A percentile compares a stretch with the other conserved stretches of the same genome.
Conservation (phyloP, 176 grass and related monocot species). For the Oryza meridionalis region DNA sequence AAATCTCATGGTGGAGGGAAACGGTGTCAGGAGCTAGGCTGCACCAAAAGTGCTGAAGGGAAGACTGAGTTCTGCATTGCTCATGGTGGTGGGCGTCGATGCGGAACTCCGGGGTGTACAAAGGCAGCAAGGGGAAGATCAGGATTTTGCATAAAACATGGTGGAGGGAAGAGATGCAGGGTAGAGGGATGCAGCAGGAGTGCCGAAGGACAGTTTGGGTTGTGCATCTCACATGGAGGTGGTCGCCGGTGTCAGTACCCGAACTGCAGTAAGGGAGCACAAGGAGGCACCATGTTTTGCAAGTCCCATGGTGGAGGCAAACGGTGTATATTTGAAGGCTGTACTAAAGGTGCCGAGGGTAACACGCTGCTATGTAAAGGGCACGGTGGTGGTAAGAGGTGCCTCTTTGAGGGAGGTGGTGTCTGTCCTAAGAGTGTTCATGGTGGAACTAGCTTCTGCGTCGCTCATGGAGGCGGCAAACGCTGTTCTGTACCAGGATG, state of each 20-base stretch:
- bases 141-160: constrained; percentile 80
- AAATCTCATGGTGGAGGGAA: constrained; percentile 90
- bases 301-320: constrained; percentile 92
- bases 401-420: constrained; percentile 77
- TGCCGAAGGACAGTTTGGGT: constrained; percentile 71
- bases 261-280: constrained; percentile 69
- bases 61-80: constrained; percentile 93
- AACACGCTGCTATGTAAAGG: constrained; percentile 79
- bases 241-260: constrained; percentile 77
- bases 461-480: constrained; percentile 85
- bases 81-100: constrained; percentile 75
- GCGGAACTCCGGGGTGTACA: constrained; percentile 44
- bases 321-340: constrained; percentile 74
- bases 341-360: constrained; percentile 84
- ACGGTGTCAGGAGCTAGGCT: constrained; percentile 79
- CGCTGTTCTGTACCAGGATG: constrained; percentile 59
- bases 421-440: constrained; percentile 85
- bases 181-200: constrained; percentile 69
- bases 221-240: constrained; percentile 89
- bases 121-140: constrained; percentile 82
- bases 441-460: constrained; percentile 78
- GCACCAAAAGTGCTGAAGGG: constrained; percentile 88
- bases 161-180: constrained; percentile 84
- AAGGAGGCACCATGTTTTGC: constrained; percentile 87
- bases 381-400: constrained; percentile 83